Evolutionary conservation across 768 basidiomycete genomes (phyloP).

Genomic region (Rhodotorula kratochvilovae): DNA sequence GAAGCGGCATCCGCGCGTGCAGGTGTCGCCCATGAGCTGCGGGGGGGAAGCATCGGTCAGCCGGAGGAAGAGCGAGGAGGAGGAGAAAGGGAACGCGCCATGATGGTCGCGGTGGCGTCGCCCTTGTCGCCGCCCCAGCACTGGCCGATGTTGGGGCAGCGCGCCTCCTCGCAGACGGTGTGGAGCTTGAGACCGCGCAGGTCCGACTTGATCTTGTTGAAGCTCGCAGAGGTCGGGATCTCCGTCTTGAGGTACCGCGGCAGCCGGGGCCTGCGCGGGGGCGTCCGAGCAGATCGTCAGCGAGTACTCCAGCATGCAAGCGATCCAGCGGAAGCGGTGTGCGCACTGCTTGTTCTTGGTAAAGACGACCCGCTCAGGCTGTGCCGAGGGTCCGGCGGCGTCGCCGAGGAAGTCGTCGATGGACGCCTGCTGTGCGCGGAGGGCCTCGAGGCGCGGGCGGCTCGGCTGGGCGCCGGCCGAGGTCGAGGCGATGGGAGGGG

Average conservation of each 20-base stretch:
- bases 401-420: constrained; percentile 33
- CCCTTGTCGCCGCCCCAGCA: constrained; percentile 80
- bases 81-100: constrained; percentile 57
- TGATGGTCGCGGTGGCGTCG: constrained; percentile 95
- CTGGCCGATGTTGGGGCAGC: constrained; percentile 99
- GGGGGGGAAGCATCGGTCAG: not conserved
- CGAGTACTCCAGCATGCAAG: too few relatives aligned
- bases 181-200: constrained; percentile 83
- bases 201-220: constrained; percentile 89
- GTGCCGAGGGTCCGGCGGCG: not conserved
- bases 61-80: not conserved
- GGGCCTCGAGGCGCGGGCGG: constrained; percentile 29
- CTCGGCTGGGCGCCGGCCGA: constrained; percentile 1
- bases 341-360: constrained; percentile 29
- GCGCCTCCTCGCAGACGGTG: constrained; percentile 97
- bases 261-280: constrained; percentile 26
- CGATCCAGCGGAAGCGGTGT: not conserved
- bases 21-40: constrained; percentile 98
- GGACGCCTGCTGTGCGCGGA: constrained; percentile 8
- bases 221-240: constrained; percentile 74
- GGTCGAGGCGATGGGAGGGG: not conserved
- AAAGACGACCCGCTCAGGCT: constrained; percentile 24
- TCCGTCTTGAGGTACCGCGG: constrained; percentile 41
- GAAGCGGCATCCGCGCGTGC: constrained; percentile 94
- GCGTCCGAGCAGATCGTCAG: not conserved